Evolutionary conservation across 352 stramenopile species (phyloP).

Genomic region (Phytopythium aichiense): DNA sequence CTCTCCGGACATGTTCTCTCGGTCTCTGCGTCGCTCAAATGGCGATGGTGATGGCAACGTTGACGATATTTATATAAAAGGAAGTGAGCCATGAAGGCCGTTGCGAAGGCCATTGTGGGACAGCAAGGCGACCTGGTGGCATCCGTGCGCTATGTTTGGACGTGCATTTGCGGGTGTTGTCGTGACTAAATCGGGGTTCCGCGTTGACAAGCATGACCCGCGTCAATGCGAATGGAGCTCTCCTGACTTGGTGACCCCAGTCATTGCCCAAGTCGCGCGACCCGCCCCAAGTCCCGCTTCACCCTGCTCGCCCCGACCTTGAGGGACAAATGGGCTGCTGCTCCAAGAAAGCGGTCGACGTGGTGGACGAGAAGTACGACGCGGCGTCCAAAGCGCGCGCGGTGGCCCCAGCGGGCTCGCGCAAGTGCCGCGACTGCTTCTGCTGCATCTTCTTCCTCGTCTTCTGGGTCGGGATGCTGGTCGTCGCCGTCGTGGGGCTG

Average conservation of each 20-base stretch:
- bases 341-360: constrained; percentile 43
- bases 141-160: background rate
- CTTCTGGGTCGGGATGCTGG: constrained; percentile 75
- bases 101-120: background rate
- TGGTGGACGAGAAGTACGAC: constrained; percentile 20
- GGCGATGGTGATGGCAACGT: background rate
- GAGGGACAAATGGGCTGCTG: constrained; percentile 55
- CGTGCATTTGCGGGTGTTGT: background rate
- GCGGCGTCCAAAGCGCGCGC: constrained; percentile 24
- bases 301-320: background rate
- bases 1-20: background rate
- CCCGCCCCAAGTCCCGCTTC: background rate
- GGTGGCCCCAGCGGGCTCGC: constrained; percentile 44
- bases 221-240: background rate
- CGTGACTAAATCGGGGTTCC: background rate
- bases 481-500: constrained; percentile 49
- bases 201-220: background rate
- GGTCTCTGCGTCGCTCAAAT: background rate
- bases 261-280: background rate
- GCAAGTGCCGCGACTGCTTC: constrained; percentile 69
- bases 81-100: background rate
- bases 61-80: background rate
- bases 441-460: constrained; percentile 61
- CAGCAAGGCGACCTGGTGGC: background rate
- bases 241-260: background rate